These are phyloP conservation scores for Mycena epipterygia DNA, from an alignment of 768 basidiomycete genomes.

Conservation along the genomic window DNA sequence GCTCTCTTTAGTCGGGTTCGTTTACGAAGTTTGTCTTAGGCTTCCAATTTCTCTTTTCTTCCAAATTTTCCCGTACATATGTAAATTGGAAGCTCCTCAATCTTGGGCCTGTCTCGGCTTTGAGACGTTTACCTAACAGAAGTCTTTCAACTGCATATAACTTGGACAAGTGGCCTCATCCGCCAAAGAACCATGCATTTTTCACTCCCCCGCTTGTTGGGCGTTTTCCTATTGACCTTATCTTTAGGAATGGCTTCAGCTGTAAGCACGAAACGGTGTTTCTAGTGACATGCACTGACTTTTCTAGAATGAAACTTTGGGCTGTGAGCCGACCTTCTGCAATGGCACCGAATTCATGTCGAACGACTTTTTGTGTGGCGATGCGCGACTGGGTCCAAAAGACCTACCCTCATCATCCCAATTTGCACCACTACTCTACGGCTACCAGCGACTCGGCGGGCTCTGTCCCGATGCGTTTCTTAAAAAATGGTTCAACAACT, in stretches of 20 bases:
- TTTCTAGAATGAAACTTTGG: background rate
- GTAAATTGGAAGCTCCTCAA: too few relatives aligned
- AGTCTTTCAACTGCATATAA: background rate
- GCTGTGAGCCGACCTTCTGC: slow-evolving; percentile 1
- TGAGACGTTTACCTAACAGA: background rate
- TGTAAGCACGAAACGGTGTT: background rate
- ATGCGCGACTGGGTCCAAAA: slow-evolving; percentile 18
- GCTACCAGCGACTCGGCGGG: slow-evolving; percentile 26
- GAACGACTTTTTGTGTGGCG: slow-evolving; percentile 13
- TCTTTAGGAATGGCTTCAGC: background rate
- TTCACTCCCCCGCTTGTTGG: background rate
- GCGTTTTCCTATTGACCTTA: background rate
- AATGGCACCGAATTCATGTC: slow-evolving; percentile 17
- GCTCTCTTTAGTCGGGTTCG: slow-evolving; percentile 1
- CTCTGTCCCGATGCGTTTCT: slow-evolving; percentile 22
- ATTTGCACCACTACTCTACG: background rate
- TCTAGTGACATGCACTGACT: background rate
- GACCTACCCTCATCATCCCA: background rate
- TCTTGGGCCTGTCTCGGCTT: too few relatives aligned
- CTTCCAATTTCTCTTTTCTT: background rate
- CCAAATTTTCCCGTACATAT: background rate
- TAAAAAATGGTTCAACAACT: slow-evolving; percentile 21
- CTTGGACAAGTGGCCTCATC: background rate
- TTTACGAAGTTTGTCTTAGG: too few relatives aligned
- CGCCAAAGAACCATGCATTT: background rate